These are phyloP conservation scores for Dryas integrifolia DNA, from an alignment of 331 rosid species.

Conservation along the genomic window DNA sequence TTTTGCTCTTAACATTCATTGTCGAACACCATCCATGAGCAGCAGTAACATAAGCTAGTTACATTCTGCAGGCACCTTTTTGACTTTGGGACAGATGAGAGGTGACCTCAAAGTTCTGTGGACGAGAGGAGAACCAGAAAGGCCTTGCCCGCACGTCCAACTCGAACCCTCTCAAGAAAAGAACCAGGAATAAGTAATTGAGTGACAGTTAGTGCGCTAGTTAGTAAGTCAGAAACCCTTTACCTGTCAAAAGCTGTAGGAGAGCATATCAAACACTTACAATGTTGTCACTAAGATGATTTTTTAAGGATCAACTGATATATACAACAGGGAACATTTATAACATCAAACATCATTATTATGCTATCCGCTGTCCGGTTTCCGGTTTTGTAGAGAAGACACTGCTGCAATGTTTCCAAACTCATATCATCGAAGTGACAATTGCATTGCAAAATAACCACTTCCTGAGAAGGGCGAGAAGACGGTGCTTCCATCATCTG, in stretches of 20 bases:
- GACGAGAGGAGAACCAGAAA: constrained; percentile 92
- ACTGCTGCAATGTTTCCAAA: no score
- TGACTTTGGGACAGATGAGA: constrained; percentile 88
- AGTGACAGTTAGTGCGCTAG: constrained; percentile 30
- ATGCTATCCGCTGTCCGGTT: background rate
- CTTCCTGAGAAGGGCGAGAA: no score
- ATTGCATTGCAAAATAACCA: no score
- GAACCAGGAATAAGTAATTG: constrained; percentile 34
- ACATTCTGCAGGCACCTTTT: constrained; percentile 63
- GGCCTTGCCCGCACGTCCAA: constrained; percentile 73
- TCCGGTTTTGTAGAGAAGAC: background rate
- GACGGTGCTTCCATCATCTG: no score
- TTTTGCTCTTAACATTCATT: background rate
- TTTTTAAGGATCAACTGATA: constrained; percentile 3
- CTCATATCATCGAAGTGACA: no score
- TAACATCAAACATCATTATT: background rate
- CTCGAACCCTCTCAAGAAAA: constrained; percentile 46
- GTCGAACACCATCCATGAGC: background rate
- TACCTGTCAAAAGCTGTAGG: constrained; percentile 32
- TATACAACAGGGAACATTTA: background rate
- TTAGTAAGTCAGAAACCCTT: constrained; percentile 28
- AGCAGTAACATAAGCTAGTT: constrained; percentile 4
- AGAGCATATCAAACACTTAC: constrained; percentile 36
- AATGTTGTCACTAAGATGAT: constrained; percentile 28
- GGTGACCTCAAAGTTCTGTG: constrained; percentile 85